A percentile compares a stretch with the other conserved stretches of the same genome.
Conservation (phyloP, 208 protist species). For the Wallacemonas collosoma region DNA sequence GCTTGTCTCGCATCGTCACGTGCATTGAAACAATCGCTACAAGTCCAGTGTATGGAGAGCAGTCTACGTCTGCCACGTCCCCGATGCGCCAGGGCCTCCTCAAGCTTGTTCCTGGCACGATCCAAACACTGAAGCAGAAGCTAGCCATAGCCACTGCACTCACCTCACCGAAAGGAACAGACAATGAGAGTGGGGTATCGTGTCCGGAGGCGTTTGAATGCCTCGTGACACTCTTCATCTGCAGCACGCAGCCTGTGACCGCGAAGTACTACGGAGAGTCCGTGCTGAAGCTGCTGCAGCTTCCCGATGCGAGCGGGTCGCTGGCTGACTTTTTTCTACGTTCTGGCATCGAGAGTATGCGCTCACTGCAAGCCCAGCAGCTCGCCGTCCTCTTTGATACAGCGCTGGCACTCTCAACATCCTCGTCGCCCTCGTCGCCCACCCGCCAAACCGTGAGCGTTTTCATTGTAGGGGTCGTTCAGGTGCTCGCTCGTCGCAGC, state of each 20-base stretch:
- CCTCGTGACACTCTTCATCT: constrained; percentile 52
- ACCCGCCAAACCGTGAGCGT: background rate
- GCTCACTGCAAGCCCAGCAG: constrained; percentile 33
- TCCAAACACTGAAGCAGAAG: constrained; percentile 25
- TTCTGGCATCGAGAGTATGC: constrained; percentile 42
- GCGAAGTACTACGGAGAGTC: constrained; percentile 34
- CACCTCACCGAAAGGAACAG: background rate
- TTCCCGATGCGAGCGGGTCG: constrained; percentile 23
- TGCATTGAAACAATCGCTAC: constrained; percentile 17
- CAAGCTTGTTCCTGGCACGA: constrained; percentile 14
- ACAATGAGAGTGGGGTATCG: constrained; percentile 2
- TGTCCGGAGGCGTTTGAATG: constrained; percentile 45
- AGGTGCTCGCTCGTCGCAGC: background rate
- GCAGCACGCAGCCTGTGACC: constrained; percentile 25
- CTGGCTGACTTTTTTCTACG: constrained; percentile 41
- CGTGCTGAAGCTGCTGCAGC: constrained; percentile 38
- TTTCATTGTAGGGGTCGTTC: constrained; percentile 8
- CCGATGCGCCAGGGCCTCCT: constrained; percentile 16
- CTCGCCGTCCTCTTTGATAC: constrained; percentile 34
- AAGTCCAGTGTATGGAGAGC: background rate
- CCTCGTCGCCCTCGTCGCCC: background rate
- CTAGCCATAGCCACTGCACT: background rate
- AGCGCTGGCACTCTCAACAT: background rate
- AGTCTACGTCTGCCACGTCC: background rate
- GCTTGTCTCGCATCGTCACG: constrained; percentile 30